Conservation (phyloP, 2,329 filamentous ascomycete genomes). For the Fusarium irregulare region DNA sequence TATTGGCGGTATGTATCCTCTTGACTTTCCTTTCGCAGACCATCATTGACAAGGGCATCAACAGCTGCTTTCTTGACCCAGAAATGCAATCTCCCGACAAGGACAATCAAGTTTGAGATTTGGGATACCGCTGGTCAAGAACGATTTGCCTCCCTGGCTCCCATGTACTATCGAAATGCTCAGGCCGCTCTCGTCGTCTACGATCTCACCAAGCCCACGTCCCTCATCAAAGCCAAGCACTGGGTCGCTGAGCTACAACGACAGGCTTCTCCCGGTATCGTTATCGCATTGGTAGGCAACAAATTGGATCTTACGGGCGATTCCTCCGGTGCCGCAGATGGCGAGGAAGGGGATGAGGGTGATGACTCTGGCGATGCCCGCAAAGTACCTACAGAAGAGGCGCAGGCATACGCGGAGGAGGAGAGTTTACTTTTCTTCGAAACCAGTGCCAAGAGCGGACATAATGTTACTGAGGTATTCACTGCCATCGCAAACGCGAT, state of each 20-base stretch:
- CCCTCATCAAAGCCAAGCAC: conserved; percentile 95
- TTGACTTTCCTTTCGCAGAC: neutral
- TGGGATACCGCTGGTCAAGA: conserved; percentile 99
- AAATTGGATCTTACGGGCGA: conserved; percentile 89
- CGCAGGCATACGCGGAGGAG: conserved; percentile 92
- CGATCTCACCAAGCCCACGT: conserved; percentile 96
- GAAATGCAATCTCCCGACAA: conserved; percentile 94
- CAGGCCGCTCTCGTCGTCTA: conserved; percentile 98
- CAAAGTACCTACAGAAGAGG: conserved; percentile 91
- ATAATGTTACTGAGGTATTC: conserved; percentile 95
- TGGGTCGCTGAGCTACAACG: conserved; percentile 98
- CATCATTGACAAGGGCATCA: conserved; percentile 26
- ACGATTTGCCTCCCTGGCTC: conserved; percentile 93
- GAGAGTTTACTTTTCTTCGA: conserved; percentile 96
- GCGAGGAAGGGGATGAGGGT: conserved; percentile 66
- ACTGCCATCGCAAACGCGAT: conserved; percentile 98
- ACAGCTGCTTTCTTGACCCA: conserved; percentile 96
- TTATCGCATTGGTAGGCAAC: conserved; percentile 97
- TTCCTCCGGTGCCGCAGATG: conserved; percentile 52
- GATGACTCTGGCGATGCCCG: conserved; percentile 78
- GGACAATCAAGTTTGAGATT: conserved; percentile 94
- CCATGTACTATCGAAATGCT: conserved; percentile 99
- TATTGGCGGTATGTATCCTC: conserved; percentile 81
- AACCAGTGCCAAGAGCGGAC: conserved; percentile 95
- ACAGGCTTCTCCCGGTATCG: conserved; percentile 94